Base-by-base conservation (phyloP, 1,284 basidiomycete genomes). In the Porodaedalea pini region DNA sequence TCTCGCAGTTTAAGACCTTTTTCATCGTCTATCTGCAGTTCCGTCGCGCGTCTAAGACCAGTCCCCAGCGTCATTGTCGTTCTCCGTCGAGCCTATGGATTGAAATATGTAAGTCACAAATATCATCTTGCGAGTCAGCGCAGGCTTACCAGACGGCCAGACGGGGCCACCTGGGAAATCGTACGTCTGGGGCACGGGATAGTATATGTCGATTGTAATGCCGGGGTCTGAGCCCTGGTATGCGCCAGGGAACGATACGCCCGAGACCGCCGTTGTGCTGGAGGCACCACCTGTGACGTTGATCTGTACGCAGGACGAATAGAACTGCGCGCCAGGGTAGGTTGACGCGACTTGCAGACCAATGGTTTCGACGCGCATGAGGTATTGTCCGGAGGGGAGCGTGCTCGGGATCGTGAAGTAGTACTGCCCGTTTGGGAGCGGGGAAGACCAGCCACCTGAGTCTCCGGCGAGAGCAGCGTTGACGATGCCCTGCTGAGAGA, bases 251-350 rank as follows among this genome's bases (percentile, higher is more conserved):
- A n/a, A n/a, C n/a, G n/a, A n/a, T n/a, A 61, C 36, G 62, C 62
- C n/a, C 11, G 64, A 68, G 19, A 86, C 85, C 60, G 66, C 64
- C 1, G 83, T 76, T 0, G 60, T 65, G 31, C 78, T 80, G 11
- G 68, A 76, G 11, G 76, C 77, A 17, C 68, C 75, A 34, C 84
- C 85, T 1, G 74, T 73, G 39, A 89, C 71, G 19, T 63, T 72
- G 57, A 90, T 64, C 65, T 89, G 87, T 3, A 78, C 69, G 67
- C 87, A 90, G n/a, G 77, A 80, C 0, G 82, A 72, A 57, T 78
- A 79, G 64, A 81, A 67, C 60, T 81, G 79, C 40, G 80, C 79
- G 40, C 79, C 80, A 27, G 77, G 78, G 64, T 79, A 78, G 6
- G 62, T 69, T 5, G 63, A 61, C 2, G 72, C 77, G 17, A 64